phyloP scores from a whole-genome alignment of 768 basidiomycete genomes.

The Termitomyces sp. region DNA sequence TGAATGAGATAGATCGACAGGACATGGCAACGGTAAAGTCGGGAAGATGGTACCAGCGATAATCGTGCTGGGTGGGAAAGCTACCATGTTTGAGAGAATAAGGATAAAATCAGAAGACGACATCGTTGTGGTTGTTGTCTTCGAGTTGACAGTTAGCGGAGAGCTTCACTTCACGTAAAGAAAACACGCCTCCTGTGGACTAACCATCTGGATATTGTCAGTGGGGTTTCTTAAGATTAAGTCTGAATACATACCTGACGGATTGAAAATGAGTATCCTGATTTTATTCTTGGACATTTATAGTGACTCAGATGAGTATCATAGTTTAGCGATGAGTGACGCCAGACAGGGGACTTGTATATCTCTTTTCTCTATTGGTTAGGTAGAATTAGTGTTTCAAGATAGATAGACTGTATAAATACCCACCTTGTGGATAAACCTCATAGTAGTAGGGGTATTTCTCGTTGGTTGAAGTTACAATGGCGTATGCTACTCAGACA shows the following conservation, averaged over 20 bases:
- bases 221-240: not conserved
- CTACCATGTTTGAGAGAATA: not conserved
- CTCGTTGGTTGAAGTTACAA: not conserved
- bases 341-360: not conserved
- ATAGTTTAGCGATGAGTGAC: not conserved
- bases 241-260: not conserved
- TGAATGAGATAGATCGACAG: not conserved
- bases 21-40: not conserved
- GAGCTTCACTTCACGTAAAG: not conserved
- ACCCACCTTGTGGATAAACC: not conserved
- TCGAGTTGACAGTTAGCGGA: not conserved
- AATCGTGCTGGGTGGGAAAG: not conserved
- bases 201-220: not conserved
- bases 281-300: not conserved
- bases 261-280: not conserved
- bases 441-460: not conserved
- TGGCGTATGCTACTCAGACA: not conserved
- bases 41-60: not conserved
- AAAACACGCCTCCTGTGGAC: not conserved
- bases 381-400: not conserved
- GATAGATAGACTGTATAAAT: not conserved
- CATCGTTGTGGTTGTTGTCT: not conserved
- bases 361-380: not conserved
- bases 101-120: not conserved
- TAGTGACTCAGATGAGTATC: not conserved